phyloP scores from a whole-genome alignment of 129 eudicot species.

The Flaveria sonorensis region DNA sequence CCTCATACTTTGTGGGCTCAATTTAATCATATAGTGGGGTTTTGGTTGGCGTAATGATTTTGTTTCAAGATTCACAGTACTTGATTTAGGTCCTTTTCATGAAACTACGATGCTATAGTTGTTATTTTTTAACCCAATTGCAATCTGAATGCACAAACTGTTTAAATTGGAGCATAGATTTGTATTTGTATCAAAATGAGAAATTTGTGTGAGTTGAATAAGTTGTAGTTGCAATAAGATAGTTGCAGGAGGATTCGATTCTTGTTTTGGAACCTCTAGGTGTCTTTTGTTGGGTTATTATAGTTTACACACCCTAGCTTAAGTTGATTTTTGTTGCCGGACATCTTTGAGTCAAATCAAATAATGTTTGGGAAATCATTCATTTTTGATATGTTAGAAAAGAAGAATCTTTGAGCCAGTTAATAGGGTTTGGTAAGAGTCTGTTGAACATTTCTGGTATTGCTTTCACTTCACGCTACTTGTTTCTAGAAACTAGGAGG shows the following conservation, averaged over 20 bases:
- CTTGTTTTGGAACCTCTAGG: conserved; percentile 25
- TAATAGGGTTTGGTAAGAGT: not conserved
- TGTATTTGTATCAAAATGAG: not conserved
- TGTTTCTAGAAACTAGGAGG: not conserved
- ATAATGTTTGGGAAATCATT: conserved; percentile 4
- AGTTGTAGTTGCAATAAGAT: not conserved
- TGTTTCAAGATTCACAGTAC: not conserved
- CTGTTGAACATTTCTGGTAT: not conserved
- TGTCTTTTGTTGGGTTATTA: not conserved
- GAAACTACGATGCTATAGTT: conserved; percentile 1
- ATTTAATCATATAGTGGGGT: conserved; percentile 1
- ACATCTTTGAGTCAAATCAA: conserved; percentile 3
- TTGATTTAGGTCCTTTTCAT: not conserved
- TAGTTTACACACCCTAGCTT: not conserved
- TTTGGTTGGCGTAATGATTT: conserved; percentile 5
- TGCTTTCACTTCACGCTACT: not conserved
- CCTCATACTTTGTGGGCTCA: too few species aligned
- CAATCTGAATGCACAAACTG: too few species aligned
- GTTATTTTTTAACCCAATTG: not conserved
- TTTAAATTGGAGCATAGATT: not conserved
- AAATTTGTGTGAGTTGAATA: conserved; percentile 21
- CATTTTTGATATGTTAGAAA: not conserved
- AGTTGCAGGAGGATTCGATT: conserved; percentile 9
- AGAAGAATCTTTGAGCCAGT: not conserved
- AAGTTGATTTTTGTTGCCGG: not conserved